Evolutionary conservation across 306 rosid species (phyloP).

Genomic region (Luffa aegyptiaca): DNA sequence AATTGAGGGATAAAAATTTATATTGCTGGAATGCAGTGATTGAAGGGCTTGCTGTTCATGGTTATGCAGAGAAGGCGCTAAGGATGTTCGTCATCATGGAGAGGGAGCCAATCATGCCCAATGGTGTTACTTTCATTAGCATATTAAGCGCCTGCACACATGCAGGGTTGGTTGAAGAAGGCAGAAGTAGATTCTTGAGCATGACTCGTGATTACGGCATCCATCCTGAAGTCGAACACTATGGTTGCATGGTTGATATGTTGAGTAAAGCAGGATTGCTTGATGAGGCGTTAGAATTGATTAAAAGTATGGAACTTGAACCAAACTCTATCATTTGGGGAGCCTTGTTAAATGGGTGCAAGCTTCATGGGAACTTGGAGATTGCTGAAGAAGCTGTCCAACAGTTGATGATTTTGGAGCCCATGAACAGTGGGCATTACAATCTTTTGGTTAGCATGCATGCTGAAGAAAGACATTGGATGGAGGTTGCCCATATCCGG

Average conservation of each 20-base stretch:
- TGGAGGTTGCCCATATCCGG: slow-evolving; percentile 47
- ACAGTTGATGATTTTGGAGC: slow-evolving; percentile 51
- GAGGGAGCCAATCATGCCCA: slow-evolving; percentile 45
- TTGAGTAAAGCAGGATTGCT: slow-evolving; percentile 72
- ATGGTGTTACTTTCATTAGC: slow-evolving; percentile 58
- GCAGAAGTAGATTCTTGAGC: slow-evolving; percentile 40
- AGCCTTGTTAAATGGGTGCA: slow-evolving; percentile 72
- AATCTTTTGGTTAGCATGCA: slow-evolving; percentile 56
- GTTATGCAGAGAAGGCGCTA: slow-evolving; percentile 41
- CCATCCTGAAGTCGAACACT: slow-evolving; percentile 49
- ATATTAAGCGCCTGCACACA: slow-evolving; percentile 69
- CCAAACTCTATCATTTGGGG: slow-evolving; percentile 72
- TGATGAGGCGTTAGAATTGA: slow-evolving; percentile 52
- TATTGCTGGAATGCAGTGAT: slow-evolving; percentile 79
- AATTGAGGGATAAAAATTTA: slow-evolving; percentile 44
- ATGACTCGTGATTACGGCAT: slow-evolving; percentile 42
- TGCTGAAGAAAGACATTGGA: slow-evolving; percentile 55
- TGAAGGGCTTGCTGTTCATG: slow-evolving; percentile 68
- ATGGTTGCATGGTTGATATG: slow-evolving; percentile 79
- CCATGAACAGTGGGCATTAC: slow-evolving; percentile 52
- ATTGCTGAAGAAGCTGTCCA: slow-evolving; percentile 41
- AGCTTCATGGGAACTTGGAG: slow-evolving; percentile 47
- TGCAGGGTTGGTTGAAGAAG: slow-evolving; percentile 62
- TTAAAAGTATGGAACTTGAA: slow-evolving; percentile 39
- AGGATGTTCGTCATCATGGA: slow-evolving; percentile 52